These are phyloP conservation scores for Boletus rubroflammeus DNA, from an alignment of 768 basidiomycete species.

Conservation along the genomic window DNA sequence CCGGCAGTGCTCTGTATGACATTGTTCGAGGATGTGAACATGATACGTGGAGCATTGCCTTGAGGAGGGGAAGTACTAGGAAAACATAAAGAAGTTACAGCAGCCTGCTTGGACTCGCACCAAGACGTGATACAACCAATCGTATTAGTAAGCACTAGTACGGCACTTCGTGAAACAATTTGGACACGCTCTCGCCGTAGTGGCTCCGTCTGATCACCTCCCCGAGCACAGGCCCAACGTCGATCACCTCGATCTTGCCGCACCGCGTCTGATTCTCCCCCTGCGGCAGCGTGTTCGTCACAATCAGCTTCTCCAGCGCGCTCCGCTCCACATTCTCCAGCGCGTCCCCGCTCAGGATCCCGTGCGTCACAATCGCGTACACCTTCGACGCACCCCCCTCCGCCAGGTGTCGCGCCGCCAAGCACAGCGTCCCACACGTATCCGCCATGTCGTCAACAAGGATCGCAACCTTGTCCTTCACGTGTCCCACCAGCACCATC, in stretches of 20 bases:
- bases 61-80: constrained; percentile 15
- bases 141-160: constrained; percentile 46
- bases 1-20: constrained; percentile 23
- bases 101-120: not conserved
- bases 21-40: constrained; percentile 34
- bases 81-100: constrained; percentile 12
- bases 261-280: constrained; percentile 66
- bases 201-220: constrained; percentile 96
- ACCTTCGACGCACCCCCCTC: constrained; percentile 87
- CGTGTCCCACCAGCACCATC: constrained; percentile 94
- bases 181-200: constrained; percentile 93
- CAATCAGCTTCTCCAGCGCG: constrained; percentile 87
- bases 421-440: constrained; percentile 89
- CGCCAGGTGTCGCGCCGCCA: constrained; percentile 84
- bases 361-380: constrained; percentile 94
- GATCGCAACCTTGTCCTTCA: constrained; percentile 88
- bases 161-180: constrained; percentile 86
- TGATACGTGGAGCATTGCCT: constrained; percentile 35
- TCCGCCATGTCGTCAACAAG: constrained; percentile 99
- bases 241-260: constrained; percentile 86
- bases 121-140: not conserved
- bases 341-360: constrained; percentile 89
- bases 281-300: constrained; percentile 98
- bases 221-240: constrained; percentile 91
- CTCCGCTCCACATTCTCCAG: constrained; percentile 69